A percentile compares a stretch with the other conserved stretches of the same genome.
Evolutionary conservation across 1,139 yeast genomes (phyloP).

Genomic region (Candida sanyaensis): DNA sequence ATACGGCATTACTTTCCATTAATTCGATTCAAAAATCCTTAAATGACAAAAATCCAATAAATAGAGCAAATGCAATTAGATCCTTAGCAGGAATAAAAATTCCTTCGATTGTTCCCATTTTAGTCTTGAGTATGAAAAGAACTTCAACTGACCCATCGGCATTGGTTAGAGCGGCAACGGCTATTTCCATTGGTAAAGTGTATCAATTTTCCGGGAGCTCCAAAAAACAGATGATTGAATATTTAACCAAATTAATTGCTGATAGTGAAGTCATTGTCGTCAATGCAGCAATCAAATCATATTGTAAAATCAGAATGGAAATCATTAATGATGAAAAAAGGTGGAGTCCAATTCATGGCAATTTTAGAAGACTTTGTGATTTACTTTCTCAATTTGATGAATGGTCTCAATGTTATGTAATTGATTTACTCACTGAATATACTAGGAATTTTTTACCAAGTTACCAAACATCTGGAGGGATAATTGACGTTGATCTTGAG

Average conservation of each 20-base stretch:
- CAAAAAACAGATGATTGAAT: conserved; percentile 45
- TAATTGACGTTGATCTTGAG: conserved; percentile 57
- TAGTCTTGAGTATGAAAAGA: conserved; percentile 71
- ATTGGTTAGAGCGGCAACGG: conserved; percentile 76
- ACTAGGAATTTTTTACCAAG: conserved; percentile 58
- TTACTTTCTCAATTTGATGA: conserved; percentile 63
- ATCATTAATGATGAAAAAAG: conserved; percentile 42
- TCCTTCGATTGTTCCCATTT: conserved; percentile 77
- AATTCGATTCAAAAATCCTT: conserved; percentile 89
- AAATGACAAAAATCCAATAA: conserved; percentile 65
- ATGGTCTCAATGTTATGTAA: conserved; percentile 66
- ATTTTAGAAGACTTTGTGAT: conserved; percentile 62
- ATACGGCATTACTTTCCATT: conserved; percentile 81
- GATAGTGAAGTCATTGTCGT: conserved; percentile 72
- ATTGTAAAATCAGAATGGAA: conserved; percentile 42
- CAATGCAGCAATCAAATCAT: conserved; percentile 65
- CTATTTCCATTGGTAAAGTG: conserved; percentile 73
- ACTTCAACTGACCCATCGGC: conserved; percentile 74
- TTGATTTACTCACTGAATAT: conserved; percentile 71
- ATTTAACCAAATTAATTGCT: conserved; percentile 54
- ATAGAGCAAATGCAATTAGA: conserved; percentile 73
- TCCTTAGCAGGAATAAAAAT: conserved; percentile 81
- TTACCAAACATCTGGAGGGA: conserved; percentile 47
- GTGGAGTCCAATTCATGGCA: conserved; percentile 70
- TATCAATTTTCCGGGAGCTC: conserved; percentile 38